Evolutionary conservation across 345 rosid species (phyloP), one percentile per base, ranked within the genome.

Genomic region (Conringia planisiliqua): DNA sequence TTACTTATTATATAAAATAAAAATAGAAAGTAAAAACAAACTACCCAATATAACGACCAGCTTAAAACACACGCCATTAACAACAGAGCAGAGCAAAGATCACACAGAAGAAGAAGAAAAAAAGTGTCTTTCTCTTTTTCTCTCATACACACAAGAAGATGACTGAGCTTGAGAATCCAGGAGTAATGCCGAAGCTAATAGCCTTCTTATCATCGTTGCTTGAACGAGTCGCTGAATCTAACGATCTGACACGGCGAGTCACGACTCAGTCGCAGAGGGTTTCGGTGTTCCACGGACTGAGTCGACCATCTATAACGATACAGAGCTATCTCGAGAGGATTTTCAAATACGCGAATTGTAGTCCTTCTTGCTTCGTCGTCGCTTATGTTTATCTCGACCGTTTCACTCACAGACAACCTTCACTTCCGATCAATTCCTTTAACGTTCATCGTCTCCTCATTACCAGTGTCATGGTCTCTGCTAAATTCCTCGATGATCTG

Each of bases 401-500:
- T 70, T 93, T 93, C 74, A 74, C 87, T 44, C 92, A 89, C 1
- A 79, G 76, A 44, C 98, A 88, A 70, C 90, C 96, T 18, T 83
- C 84, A 5, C 76, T 91, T 74, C 97, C 94, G n/a, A 81, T 93
- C 85, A 84, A 84, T 76, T 89, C 97, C 51, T 82, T 89, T 84
- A 93, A 88, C 55, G 94, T 93, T 39, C 97, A 91, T 74, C 97
- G 98, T 43, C 80, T 93, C 64, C 90, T 93, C 62, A 84, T 93
- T 38, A 87, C 98, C 3, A 93, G 97, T 70, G 91, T 93, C 78
- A 78, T 93, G 91, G 86, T 89, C 27, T 79, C 96, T 40, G 96
- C 91, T 27, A 91, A 93, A 82, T 93, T 93, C 86, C 84, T 93
- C 89, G 98, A 93, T 79, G 98, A 93, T 78, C 82, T 81, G 97